Percentiles rank a stretch among this genome's conserved stretches.
phyloP scores from a whole-genome alignment of 371 early-diverging fungal species.

The Mortierella sp. region DNA sequence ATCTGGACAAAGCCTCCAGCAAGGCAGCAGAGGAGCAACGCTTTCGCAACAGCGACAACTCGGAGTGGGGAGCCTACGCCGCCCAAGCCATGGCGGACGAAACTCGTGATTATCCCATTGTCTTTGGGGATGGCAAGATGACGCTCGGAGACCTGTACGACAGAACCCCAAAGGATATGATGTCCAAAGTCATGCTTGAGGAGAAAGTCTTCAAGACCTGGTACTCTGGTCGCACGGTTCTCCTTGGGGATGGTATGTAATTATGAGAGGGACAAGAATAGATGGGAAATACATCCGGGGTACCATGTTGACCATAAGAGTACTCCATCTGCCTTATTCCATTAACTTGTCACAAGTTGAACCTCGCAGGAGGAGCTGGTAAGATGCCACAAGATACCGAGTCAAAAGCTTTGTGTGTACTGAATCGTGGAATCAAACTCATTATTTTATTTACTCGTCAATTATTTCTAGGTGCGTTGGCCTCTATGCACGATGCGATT shows the following conservation, averaged over 20 bases:
- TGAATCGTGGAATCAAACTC: background rate
- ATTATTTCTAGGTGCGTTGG: slow-evolving; percentile 21
- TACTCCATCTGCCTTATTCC: background rate
- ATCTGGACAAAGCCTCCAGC: slow-evolving; percentile 9
- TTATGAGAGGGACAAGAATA: slow-evolving; percentile 11
- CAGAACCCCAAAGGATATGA: slow-evolving; percentile 4
- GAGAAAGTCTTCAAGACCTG: slow-evolving; percentile 23
- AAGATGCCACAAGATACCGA: background rate
- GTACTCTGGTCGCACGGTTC: slow-evolving; percentile 16
- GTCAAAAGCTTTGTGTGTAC: background rate
- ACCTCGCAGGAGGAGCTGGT: slow-evolving; percentile 27
- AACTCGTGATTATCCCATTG: slow-evolving; percentile 15
- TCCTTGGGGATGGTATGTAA: slow-evolving; percentile 26
- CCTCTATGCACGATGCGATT: slow-evolving; percentile 43
- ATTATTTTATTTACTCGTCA: background rate
- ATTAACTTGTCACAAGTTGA: slow-evolving; percentile 15
- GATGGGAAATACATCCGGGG: background rate
- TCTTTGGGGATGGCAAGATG: background rate
- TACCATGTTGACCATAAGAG: background rate
- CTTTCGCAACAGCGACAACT: slow-evolving; percentile 14
- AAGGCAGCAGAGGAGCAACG: background rate
- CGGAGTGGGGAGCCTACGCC: slow-evolving; percentile 17
- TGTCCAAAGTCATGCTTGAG: slow-evolving; percentile 26
- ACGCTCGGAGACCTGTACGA: slow-evolving; percentile 30
- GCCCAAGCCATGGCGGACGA: slow-evolving; percentile 21